phyloP scores from a whole-genome alignment of 78 protist species.

The Diacronema lutheri region DNA sequence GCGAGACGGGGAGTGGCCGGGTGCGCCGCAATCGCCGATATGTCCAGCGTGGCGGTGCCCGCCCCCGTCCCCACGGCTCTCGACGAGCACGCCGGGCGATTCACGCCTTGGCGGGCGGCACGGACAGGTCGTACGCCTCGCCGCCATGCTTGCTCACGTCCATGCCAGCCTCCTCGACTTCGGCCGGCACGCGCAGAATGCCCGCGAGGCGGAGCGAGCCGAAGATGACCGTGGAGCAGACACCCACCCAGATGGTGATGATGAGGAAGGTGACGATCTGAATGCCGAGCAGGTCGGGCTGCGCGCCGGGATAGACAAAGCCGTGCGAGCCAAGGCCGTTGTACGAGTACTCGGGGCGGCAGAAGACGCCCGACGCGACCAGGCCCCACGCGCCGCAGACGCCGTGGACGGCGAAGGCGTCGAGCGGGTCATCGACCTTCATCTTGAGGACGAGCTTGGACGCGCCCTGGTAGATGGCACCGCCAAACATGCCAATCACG shows the following conservation, averaged over 20 bases:
- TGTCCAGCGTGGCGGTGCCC: too few relatives aligned
- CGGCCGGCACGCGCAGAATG: not conserved
- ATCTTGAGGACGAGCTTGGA: conserved; percentile 2
- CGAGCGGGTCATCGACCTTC: conserved; percentile 72
- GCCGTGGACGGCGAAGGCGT: conserved; percentile 65
- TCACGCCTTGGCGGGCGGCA: too few relatives aligned
- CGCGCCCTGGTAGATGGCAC: conserved; percentile 45
- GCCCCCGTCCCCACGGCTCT: too few relatives aligned
- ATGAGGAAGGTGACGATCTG: not conserved
- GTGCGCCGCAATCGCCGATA: too few relatives aligned
- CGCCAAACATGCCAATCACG: conserved; percentile 59
- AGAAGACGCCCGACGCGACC: too few relatives aligned
- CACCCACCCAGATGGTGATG: not conserved
- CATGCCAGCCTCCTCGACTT: conserved; percentile 10
- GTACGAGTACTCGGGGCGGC: too few relatives aligned
- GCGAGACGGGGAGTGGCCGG: too few relatives aligned
- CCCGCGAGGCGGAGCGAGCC: not conserved
- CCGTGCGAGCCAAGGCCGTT: too few relatives aligned
- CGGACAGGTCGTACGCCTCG: not conserved
- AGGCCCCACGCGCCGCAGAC: conserved; percentile 75
- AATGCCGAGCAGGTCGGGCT: not conserved
- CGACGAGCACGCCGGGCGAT: too few relatives aligned
- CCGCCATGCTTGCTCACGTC: conserved; percentile 19
- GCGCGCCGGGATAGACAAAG: too few relatives aligned
- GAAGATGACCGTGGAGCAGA: not conserved